These are phyloP conservation scores for Alloteropsis angusta DNA, from an alignment of 202 grass and related monocot genomes.

Conservation along the genomic window DNA sequence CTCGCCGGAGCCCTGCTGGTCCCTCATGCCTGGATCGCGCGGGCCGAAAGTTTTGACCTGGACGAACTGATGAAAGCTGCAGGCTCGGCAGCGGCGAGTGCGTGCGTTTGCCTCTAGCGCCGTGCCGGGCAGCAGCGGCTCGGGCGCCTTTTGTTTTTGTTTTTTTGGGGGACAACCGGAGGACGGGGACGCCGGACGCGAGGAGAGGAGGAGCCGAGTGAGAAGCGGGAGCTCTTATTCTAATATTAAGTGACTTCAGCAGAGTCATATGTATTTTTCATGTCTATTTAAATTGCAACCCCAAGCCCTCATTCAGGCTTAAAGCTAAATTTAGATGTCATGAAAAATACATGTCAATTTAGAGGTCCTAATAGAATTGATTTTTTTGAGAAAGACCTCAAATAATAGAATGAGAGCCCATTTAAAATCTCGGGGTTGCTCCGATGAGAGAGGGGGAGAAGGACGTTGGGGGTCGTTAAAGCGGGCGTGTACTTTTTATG, in stretches of 20 bases:
- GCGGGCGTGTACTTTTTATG: conserved; percentile 4
- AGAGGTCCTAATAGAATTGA: no score
- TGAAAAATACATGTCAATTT: no score
- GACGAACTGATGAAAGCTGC: not conserved
- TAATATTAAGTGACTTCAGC: no score
- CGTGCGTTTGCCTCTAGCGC: not conserved
- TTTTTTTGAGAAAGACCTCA: no score
- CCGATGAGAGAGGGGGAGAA: not conserved
- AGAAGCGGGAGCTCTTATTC: no score
- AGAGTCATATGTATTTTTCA: no score
- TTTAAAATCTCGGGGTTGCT: no score
- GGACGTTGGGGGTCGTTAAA: conserved; percentile 29
- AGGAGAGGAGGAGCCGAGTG: no score
- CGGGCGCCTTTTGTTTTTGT: conserved; percentile 18
- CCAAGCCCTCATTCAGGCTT: no score
- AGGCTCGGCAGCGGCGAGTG: not conserved
- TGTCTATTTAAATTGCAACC: no score
- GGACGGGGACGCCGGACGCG: not conserved
- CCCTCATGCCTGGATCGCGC: conserved; percentile 22
- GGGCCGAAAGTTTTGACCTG: not conserved
- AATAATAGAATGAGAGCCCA: no score
- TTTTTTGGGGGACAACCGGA: not conserved
- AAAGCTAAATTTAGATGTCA: no score
- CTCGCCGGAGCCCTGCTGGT: conserved; percentile 30
- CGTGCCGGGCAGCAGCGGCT: conserved; percentile 17